phyloP scores from a whole-genome alignment of 1,139 yeast species.

The Yamadazyma oceani region DNA sequence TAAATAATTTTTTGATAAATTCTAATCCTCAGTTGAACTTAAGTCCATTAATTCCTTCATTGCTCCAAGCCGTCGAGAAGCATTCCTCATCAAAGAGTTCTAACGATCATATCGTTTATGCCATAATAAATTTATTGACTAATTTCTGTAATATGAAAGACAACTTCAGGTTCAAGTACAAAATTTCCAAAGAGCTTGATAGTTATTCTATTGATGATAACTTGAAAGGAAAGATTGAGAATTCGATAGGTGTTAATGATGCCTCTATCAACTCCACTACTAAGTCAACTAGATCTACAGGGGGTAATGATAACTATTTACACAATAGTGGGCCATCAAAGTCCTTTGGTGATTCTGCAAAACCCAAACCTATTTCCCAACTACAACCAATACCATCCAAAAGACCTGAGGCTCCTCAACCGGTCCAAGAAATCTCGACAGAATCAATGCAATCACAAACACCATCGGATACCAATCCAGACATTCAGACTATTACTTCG shows the following conservation, averaged over 20 bases:
- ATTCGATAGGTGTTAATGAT: constrained; percentile 24
- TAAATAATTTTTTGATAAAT: constrained; percentile 29
- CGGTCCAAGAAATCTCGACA: too few relatives aligned
- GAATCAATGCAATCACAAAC: too few relatives aligned
- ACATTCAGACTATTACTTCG: constrained; percentile 17
- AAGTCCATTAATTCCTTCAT: constrained; percentile 25
- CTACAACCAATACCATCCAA: background rate
- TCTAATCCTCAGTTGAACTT: constrained; percentile 36
- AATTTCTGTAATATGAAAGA: constrained; percentile 29
- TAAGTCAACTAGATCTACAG: background rate
- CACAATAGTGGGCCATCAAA: too few relatives aligned
- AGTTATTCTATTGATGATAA: constrained; percentile 33
- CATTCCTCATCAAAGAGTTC: background rate
- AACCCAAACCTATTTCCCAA: too few relatives aligned
- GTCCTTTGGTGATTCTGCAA: too few relatives aligned
- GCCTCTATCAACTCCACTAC: background rate
- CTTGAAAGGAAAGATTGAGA: constrained; percentile 29
- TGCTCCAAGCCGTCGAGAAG: constrained; percentile 17
- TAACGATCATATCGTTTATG: constrained; percentile 15
- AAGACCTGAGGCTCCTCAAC: background rate
- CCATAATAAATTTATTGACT: constrained; percentile 23
- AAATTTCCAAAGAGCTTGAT: constrained; percentile 49
- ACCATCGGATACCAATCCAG: too few relatives aligned
- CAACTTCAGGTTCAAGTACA: constrained; percentile 36
- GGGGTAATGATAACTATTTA: background rate